Conservation (phyloP, 257 asterid species). For the Fraxinus pennsylvanica region DNA sequence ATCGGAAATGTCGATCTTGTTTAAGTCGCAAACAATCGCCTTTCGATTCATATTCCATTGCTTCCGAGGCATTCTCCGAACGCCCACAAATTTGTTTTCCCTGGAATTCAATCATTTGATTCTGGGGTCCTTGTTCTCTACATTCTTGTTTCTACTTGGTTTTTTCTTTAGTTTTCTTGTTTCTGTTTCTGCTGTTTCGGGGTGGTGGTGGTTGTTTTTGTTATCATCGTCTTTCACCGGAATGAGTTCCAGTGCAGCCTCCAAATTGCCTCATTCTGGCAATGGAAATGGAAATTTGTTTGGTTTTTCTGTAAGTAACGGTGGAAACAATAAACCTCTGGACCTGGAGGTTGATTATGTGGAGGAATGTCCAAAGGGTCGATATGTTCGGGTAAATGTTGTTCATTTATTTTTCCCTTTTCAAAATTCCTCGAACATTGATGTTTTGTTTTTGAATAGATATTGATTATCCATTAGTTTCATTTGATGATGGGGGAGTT, state of each 20-base stretch:
- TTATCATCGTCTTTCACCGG: conserved; percentile 17
- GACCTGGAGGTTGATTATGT: conserved; percentile 48
- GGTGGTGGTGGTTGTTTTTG: conserved; percentile 18
- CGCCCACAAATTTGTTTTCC: conserved; percentile 15
- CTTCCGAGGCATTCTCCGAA: conserved; percentile 38
- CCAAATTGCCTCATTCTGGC: conserved; percentile 30
- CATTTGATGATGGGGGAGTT: not conserved
- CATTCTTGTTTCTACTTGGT: not conserved
- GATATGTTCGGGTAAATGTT: conserved; percentile 63
- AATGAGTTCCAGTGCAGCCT: conserved; percentile 47
- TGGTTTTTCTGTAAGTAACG: conserved; percentile 24
- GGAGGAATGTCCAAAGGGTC: conserved; percentile 60
- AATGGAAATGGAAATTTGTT: conserved; percentile 26
- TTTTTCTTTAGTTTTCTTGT: conserved; percentile 18
- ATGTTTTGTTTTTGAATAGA: not conserved
- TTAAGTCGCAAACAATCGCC: conserved; percentile 35
- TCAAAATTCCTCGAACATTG: not conserved
- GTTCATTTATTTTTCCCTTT: not conserved
- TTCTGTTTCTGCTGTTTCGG: not conserved
- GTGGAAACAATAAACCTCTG: conserved; percentile 23
- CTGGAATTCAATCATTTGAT: conserved; percentile 25
- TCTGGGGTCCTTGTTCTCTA: conserved; percentile 14
- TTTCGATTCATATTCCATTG: conserved; percentile 37
- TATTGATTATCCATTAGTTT: not conserved
- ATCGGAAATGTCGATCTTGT: conserved; percentile 45